Evolutionary conservation across 1,139 yeast genomes (phyloP), one percentile per base, ranked within the genome.

Genomic region (Candida sp.): DNA sequence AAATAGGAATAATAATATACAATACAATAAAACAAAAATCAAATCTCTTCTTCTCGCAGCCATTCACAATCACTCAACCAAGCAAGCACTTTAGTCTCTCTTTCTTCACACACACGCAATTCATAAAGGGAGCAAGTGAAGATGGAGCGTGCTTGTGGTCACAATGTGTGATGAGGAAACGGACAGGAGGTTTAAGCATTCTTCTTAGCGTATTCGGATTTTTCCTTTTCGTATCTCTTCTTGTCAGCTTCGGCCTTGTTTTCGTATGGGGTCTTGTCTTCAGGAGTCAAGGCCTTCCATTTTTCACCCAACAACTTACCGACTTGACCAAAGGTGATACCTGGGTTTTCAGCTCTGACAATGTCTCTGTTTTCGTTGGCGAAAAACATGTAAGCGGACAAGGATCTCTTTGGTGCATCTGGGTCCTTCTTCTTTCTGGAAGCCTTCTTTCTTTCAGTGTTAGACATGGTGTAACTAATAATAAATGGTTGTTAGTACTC

Each of bases 381-480:
- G 69, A 93, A 94, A 84, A 90, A 93, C 98, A 94, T 93, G 86
- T 94, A 94, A 51, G 98, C 98, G 56, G 98, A 91, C 70, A 94
- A 80, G 37, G 98, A 91, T 76, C 98, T 88, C 90, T 94, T 94
- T 72, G 99, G 99, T 59, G 99, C 99, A 75, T 93, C 93, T 78
- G 98, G 98, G 77, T 94, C 98, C 80, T 77, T 77, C 81, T 77
- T 77, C 70, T 77, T 77, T 76, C 82, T 77, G 57, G 78, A 67
- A 54, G 78, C 60, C 65, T 75, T 77, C 68, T 76, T 77, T 66
- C 73, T 77, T 67, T 77, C 81, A 54, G 73, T 63, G 44, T 67
- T 63, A 44, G 58, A 49, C 59, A 56, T 56, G 41, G 22, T 50
- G 22, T 26, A 39, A 42, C 47, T 51, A 51, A 42, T 51, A 49